Conservation (phyloP, 2,329 filamentous ascomycete species). For the Verticillium albo-atrum region DNA sequence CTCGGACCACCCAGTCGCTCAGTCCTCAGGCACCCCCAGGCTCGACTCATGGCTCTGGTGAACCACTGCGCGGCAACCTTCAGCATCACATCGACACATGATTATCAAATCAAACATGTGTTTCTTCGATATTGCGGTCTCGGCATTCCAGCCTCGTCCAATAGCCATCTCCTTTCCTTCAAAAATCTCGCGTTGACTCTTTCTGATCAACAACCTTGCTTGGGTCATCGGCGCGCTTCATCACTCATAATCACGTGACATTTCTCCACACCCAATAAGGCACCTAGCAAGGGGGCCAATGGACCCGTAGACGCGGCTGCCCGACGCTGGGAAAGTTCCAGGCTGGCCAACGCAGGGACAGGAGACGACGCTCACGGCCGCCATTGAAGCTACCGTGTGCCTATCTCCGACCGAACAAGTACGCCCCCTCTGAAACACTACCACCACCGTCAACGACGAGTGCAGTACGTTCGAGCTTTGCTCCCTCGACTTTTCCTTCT, state of each 20-base stretch:
- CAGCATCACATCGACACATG: too few relatives aligned
- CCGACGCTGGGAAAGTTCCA: neutral
- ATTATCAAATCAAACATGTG: too few relatives aligned
- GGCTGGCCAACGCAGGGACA: neutral
- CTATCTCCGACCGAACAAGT: neutral
- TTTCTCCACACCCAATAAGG: neutral
- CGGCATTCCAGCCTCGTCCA: too few relatives aligned
- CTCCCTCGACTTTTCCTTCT: neutral
- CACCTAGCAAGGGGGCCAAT: neutral
- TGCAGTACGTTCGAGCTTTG: neutral
- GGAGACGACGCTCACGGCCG: neutral
- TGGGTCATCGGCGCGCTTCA: too few relatives aligned
- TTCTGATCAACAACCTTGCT: too few relatives aligned
- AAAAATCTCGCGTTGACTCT: too few relatives aligned
- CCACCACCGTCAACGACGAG: neutral
- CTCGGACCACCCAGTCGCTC: neutral
- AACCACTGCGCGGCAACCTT: too few relatives aligned
- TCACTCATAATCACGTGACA: neutral
- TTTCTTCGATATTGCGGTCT: too few relatives aligned
- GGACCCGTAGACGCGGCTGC: neutral
- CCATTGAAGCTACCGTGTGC: neutral
- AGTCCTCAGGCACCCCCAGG: neutral
- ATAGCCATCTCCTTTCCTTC: too few relatives aligned
- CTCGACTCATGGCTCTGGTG: too few relatives aligned
- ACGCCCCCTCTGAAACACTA: neutral